These are phyloP conservation scores for Phytopythium kandeliae DNA, from an alignment of 352 stramenopile genomes.

Conservation along the genomic window DNA sequence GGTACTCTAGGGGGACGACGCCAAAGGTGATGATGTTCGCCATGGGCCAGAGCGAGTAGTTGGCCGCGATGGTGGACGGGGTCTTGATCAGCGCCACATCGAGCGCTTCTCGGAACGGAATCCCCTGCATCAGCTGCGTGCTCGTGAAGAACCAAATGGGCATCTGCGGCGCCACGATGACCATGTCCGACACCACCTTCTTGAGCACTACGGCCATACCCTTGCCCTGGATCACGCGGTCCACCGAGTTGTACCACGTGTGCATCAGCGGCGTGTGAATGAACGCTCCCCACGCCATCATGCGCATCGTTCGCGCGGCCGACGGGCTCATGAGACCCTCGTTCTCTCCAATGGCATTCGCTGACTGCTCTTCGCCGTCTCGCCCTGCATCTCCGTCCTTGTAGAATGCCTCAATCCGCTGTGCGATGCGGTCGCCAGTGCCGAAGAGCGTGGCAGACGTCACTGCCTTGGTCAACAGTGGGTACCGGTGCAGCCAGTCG, in stretches of 20 bases:
- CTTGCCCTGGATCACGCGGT: slow-evolving; percentile 23
- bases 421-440: slow-evolving; percentile 44
- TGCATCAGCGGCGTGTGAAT: slow-evolving; percentile 85
- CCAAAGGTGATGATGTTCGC: slow-evolving; percentile 30
- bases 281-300: slow-evolving; percentile 84
- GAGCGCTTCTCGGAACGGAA: slow-evolving; percentile 12
- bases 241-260: slow-evolving; percentile 85
- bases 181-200: slow-evolving; percentile 28
- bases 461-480: slow-evolving; percentile 53
- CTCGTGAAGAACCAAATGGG: slow-evolving; percentile 27
- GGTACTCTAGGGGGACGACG: slow-evolving; percentile 25
- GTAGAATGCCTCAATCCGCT: slow-evolving; percentile 27
- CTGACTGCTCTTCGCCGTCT: not conserved
- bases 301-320: slow-evolving; percentile 24
- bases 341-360: too few species aligned
- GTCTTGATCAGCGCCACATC: slow-evolving; percentile 20
- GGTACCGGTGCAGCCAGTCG: slow-evolving; percentile 30
- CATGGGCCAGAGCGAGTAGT: slow-evolving; percentile 27
- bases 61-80: slow-evolving; percentile 16
- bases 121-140: slow-evolving; percentile 22
- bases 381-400: slow-evolving; percentile 1
- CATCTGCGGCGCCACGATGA: slow-evolving; percentile 23
- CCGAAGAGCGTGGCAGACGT: slow-evolving; percentile 52
- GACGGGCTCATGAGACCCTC: not conserved
- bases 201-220: slow-evolving; percentile 16